phyloP scores from a whole-genome alignment of 148 eudicot genomes.

The Hydrangea macrophylla region DNA sequence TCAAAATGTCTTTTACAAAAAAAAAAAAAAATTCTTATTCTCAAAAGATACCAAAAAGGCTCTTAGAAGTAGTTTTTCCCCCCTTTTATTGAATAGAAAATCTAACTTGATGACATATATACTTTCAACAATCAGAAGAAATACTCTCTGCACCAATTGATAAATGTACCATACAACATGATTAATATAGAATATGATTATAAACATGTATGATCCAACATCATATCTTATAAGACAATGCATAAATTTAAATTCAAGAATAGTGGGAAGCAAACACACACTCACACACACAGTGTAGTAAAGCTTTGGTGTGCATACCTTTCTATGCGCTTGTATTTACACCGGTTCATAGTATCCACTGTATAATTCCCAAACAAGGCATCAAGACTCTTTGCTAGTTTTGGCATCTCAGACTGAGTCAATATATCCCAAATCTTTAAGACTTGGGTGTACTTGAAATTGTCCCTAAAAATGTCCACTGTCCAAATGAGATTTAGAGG shows the following conservation, averaged over 20 bases:
- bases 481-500: constrained; percentile 31
- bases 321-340: constrained; percentile 19
- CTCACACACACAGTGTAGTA: neutral
- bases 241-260: too few species aligned
- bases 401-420: constrained; percentile 10
- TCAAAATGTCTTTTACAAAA: too few species aligned
- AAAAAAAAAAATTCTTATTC: too few species aligned
- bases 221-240: neutral
- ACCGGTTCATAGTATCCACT: constrained; percentile 6
- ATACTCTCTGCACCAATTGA: neutral
- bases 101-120: too few species aligned
- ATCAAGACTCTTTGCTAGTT: constrained; percentile 21
- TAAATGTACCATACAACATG: neutral
- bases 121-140: neutral
- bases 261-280: neutral
- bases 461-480: constrained; percentile 18
- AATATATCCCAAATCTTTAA: constrained; percentile 27
- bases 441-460: constrained; percentile 18
- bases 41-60: too few species aligned
- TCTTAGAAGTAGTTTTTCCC: too few species aligned
- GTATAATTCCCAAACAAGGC: constrained; percentile 13
- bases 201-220: too few species aligned
- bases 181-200: neutral
- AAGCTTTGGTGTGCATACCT: constrained; percentile 29
- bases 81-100: too few species aligned